A percentile compares a stretch with the other conserved stretches of the same genome.
These are phyloP conservation scores for Cenchrus fungigraminus DNA, from an alignment of 176 grass and related monocot genomes.

Conservation along the genomic window DNA sequence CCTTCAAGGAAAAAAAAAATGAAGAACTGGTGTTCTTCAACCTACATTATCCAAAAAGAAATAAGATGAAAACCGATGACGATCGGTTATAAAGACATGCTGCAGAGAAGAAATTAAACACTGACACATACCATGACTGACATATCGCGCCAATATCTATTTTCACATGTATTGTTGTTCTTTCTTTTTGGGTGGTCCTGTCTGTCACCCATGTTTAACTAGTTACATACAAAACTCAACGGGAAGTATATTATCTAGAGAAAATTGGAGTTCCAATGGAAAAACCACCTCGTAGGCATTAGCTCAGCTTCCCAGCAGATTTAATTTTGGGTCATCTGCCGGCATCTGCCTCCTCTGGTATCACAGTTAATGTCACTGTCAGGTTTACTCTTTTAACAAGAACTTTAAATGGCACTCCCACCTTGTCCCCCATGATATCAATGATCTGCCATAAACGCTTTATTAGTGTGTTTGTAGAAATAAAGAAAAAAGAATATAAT, in stretches of 20 bases:
- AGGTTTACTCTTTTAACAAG: slow-evolving; percentile 55
- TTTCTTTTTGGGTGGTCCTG: background rate
- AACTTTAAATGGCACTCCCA: slow-evolving; percentile 66
- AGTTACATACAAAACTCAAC: slow-evolving; percentile 22
- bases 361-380: slow-evolving; percentile 57
- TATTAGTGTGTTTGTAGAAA: slow-evolving; percentile 37
- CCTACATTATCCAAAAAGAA: background rate
- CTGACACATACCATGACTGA: background rate
- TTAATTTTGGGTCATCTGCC: slow-evolving; percentile 45
- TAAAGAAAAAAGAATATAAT: slow-evolving; percentile 25
- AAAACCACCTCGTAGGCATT: background rate
- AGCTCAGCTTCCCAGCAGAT: slow-evolving; percentile 31
- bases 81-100: background rate
- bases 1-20: background rate
- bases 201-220: background rate
- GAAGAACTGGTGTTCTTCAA: background rate
- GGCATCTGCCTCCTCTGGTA: slow-evolving; percentile 69
- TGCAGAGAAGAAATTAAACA: background rate
- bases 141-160: slow-evolving; percentile 2
- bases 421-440: slow-evolving; percentile 73
- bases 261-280: slow-evolving; percentile 27
- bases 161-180: background rate
- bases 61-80: background rate
- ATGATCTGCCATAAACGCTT: slow-evolving; percentile 60
- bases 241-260: background rate